Base-by-base conservation (phyloP, 805 yeast species). In the Jamesozyma rosinii region DNA sequence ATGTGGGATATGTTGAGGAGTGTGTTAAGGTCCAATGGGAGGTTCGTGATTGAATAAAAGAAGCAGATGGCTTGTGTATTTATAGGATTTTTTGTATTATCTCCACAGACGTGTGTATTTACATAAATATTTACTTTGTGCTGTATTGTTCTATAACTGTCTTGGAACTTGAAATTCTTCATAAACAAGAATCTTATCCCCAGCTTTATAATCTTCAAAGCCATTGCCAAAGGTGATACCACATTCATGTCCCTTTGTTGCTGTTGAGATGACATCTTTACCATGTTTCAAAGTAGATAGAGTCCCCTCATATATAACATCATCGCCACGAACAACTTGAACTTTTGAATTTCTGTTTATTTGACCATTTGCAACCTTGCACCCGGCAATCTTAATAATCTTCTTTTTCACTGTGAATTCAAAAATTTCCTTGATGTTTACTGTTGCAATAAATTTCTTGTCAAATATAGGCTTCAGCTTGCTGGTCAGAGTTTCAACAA, bases 1-100 rank as follows among this genome's bases (percentile, higher is more conserved):
- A 76, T 35, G 88, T 85, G n/a, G 95, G 86, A 0, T 86, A 85
- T 53, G 75, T 78, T 1, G 83, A 81, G 54, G 95, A 86, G 62
- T 80, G 77, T 75, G 79, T 78, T 39, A 90, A 84, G 29, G 90
- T 85, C 11, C 95, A 86, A 60, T 86, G 95, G 95, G 95, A 87
- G 60, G 17, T 17, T n/a, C n/a, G 36, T 14, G 36, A 33, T 11
- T 33, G 21, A 18, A 5, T 17, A 33, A 5, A 13, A 11, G 36
- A 33, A 33, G 6, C 13, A 33, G 5, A 15, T 31, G 9, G 21
- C 20, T 8, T 24, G 11, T 24, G 29, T 24, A 6, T 24, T 24
- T 24, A 8, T 8, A 11, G 6, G 6, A 24, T 24, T 24, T 24
- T 11, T 24, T 24, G 11, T 24, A 11, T 24, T 24, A 24, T 6